These are phyloP conservation scores for Pinus albicaulis DNA, from an alignment of 75 land plant genomes.

Conservation along the genomic window DNA sequence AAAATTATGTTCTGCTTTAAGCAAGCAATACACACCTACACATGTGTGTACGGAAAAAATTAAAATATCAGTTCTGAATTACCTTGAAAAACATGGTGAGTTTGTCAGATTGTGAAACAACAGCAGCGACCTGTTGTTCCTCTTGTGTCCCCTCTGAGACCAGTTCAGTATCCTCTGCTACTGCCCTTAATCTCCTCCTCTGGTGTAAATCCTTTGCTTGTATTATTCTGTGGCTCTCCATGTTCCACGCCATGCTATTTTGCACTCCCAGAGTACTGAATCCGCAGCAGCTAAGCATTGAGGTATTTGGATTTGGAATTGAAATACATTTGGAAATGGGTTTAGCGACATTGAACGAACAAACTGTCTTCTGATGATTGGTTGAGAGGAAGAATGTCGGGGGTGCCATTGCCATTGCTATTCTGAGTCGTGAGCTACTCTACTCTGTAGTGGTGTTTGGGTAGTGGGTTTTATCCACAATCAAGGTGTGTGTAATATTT, in stretches of 20 bases:
- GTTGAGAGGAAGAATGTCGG: neutral
- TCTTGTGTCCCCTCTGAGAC: neutral
- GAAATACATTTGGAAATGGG: slow-evolving; percentile 1
- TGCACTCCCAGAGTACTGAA: neutral
- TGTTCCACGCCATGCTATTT: neutral
- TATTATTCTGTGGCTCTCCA: neutral
- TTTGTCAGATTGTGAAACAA: slow-evolving; percentile 7
- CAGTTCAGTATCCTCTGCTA: slow-evolving; percentile 2
- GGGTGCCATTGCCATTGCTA: neutral
- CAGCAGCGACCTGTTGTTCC: neutral
- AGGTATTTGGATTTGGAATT: neutral
- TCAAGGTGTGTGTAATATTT: neutral
- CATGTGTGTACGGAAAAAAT: neutral
- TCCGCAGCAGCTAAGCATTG: neutral
- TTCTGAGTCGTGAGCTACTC: neutral
- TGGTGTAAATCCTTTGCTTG: neutral
- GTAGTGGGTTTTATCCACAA: slow-evolving; percentile 1
- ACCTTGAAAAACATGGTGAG: slow-evolving; percentile 7
- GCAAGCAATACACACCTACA: neutral
- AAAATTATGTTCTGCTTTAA: no score
- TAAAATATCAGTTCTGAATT: neutral
- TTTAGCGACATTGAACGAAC: neutral
- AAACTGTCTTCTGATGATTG: neutral
- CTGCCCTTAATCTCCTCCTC: neutral
- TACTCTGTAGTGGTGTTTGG: neutral